Evolutionary conservation across 139 green algal species (phyloP), one percentile per base, ranked within the genome.

Genomic region (Closterium sp.): DNA sequence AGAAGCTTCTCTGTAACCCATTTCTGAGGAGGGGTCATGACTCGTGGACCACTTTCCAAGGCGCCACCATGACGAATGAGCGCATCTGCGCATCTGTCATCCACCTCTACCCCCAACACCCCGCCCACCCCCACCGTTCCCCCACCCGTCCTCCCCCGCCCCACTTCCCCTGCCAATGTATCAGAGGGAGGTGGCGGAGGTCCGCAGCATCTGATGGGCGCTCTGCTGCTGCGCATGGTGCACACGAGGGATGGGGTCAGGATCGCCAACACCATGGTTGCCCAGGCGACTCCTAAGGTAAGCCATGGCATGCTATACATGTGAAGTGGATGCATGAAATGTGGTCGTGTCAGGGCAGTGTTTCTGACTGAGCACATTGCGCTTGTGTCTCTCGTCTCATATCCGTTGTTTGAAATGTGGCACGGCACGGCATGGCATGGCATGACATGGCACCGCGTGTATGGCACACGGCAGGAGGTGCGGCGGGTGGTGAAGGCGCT

Each of bases 401-500:
- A 76, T 76, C 0, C 25, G 55, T 28, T 76, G 16, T 19, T 1
- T 76, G 55, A 19, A 76, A 76, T 76, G 55, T 76, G 55, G 55
- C 55, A 76, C 25, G 55, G 55, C 5, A 66, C 21, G 38, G 38
- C 10, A 66, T 66, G 38, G 38, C 55, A 76, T 76, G 55, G 55
- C 55, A 4, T 28, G 55, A 4, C 55, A 76, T 76, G 55, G 55
- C 55, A 28, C 4, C 16, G 55, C 55, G 25, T 76, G 55, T 76
- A 0, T 28, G 12, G 55, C 55, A 76, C 4, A 90, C 30, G 35
- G 16, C 94, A 94, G 90, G 84, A 94, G 34, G 28, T 94, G 8
- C 94, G 95, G 93, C 87, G 88, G 85, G 93, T 95, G 5, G 86
- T 94, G 4, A 95, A 95, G 91, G 94, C 88, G 10, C 23, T 94